Conservation (phyloP, 345 rosid species). For the Melastoma malabathricum region DNA sequence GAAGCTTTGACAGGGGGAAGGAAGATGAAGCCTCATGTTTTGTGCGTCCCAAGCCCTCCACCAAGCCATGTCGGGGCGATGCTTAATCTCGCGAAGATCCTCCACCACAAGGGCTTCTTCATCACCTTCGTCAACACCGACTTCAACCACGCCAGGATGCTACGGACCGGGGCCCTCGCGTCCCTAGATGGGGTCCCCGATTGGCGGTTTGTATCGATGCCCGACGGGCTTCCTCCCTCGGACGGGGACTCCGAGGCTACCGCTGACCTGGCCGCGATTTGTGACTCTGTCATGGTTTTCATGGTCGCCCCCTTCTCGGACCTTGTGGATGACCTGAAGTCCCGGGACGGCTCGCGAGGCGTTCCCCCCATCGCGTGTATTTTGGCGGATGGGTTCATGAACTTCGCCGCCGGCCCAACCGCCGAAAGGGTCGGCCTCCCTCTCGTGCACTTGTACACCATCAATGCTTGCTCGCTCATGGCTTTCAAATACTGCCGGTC, state of each 20-base stretch:
- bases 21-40: conserved; percentile 7
- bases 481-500: neutral
- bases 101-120: conserved; percentile 12
- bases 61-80: conserved; percentile 15
- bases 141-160: conserved; percentile 11
- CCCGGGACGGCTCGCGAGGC: neutral
- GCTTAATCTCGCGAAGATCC: conserved; percentile 14
- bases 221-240: conserved; percentile 12
- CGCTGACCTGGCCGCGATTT: conserved; percentile 4
- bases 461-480: conserved; percentile 1
- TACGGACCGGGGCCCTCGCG: conserved; percentile 2
- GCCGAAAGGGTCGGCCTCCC: conserved; percentile 8
- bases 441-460: conserved; percentile 1
- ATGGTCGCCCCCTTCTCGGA: conserved; percentile 7
- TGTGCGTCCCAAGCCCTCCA: conserved; percentile 8
- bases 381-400: conserved; percentile 12
- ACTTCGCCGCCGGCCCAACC: neutral
- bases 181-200: neutral
- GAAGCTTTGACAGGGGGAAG: neutral
- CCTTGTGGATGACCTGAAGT: neutral
- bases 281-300: conserved; percentile 1
- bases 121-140: conserved; percentile 15
- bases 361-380: conserved; percentile 9
- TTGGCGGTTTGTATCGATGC: conserved; percentile 9
- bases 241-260: neutral